These are phyloP conservation scores for Geoglossum cookeanum DNA, from an alignment of 2,329 filamentous ascomycete genomes.

Conservation along the genomic window DNA sequence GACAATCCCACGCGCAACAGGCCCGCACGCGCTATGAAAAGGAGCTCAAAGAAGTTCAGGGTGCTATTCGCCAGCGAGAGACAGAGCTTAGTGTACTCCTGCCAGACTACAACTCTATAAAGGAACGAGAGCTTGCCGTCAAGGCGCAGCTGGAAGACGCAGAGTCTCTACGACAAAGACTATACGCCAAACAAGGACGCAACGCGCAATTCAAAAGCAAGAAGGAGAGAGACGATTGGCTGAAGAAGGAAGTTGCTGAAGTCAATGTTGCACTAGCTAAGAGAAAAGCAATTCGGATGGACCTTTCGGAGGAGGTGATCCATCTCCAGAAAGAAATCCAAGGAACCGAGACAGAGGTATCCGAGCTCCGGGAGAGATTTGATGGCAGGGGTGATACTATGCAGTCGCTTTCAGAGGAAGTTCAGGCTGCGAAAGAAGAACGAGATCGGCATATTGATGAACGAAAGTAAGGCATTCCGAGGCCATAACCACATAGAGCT, in stretches of 20 bases:
- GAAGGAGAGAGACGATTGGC: conserved; percentile 66
- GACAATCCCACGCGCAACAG: conserved; percentile 59
- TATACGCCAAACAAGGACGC: conserved; percentile 83
- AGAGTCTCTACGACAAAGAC: conserved; percentile 53
- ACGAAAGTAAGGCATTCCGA: conserved; percentile 38
- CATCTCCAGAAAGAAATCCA: conserved; percentile 52
- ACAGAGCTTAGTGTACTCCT: conserved; percentile 53
- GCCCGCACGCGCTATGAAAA: conserved; percentile 49
- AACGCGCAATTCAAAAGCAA: conserved; percentile 78
- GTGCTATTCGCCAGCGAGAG: conserved; percentile 59
- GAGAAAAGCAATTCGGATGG: conserved; percentile 68
- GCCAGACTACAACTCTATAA: conserved; percentile 57
- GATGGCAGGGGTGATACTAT: conserved; percentile 63
- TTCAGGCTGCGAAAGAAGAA: conserved; percentile 58
- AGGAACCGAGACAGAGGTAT: conserved; percentile 52
- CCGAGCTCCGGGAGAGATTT: conserved; percentile 48
- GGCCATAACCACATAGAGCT: not conserved
- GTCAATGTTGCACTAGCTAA: conserved; percentile 56
- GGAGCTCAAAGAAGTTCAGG: conserved; percentile 52
- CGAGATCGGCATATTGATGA: conserved; percentile 69
- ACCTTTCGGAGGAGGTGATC: conserved; percentile 65
- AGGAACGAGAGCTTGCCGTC: conserved; percentile 50
- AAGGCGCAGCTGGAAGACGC: conserved; percentile 56
- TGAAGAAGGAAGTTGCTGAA: conserved; percentile 64
- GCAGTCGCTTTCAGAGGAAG: conserved; percentile 50